Percentiles rank a stretch among this genome's conserved stretches.
Evolutionary conservation across 345 rosid species (phyloP).

Genomic region (Brassica juncea): DNA sequence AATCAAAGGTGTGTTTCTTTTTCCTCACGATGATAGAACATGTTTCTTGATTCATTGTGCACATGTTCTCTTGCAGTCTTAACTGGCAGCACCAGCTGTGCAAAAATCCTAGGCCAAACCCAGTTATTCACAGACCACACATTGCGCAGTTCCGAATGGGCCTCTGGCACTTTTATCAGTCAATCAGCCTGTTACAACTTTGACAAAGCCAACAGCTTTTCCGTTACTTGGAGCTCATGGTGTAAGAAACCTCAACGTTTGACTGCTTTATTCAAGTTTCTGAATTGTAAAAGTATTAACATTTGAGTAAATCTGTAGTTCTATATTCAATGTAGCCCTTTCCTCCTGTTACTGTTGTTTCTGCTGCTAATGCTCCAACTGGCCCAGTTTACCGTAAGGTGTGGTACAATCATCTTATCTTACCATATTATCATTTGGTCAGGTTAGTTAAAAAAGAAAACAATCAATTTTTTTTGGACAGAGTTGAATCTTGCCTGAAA

Average conservation of each 20-base stretch:
- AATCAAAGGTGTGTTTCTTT: constrained; percentile 66
- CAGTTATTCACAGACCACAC: constrained; percentile 78
- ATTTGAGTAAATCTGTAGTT: not conserved
- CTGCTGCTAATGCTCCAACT: constrained; percentile 38
- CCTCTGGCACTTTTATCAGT: constrained; percentile 65
- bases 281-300: not conserved
- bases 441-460: not conserved
- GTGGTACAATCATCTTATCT: not conserved
- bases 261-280: constrained; percentile 8
- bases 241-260: constrained; percentile 49
- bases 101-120: constrained; percentile 81
- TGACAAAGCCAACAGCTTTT: constrained; percentile 65
- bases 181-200: constrained; percentile 61
- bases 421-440: not conserved
- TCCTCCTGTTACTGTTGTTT: constrained; percentile 60
- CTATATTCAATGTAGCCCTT: constrained; percentile 56
- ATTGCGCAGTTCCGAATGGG: constrained; percentile 67
- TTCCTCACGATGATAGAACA: not conserved
- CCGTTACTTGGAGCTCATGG: constrained; percentile 67
- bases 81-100: constrained; percentile 88
- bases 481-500: not conserved
- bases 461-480: not conserved
- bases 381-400: not conserved
- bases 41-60: constrained; percentile 12
- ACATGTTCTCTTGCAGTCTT: constrained; percentile 52